Percentiles rank a stretch among this genome's conserved stretches.
Conservation (phyloP, 2,329 filamentous ascomycete genomes). For the Parascedosporium putredinis region DNA sequence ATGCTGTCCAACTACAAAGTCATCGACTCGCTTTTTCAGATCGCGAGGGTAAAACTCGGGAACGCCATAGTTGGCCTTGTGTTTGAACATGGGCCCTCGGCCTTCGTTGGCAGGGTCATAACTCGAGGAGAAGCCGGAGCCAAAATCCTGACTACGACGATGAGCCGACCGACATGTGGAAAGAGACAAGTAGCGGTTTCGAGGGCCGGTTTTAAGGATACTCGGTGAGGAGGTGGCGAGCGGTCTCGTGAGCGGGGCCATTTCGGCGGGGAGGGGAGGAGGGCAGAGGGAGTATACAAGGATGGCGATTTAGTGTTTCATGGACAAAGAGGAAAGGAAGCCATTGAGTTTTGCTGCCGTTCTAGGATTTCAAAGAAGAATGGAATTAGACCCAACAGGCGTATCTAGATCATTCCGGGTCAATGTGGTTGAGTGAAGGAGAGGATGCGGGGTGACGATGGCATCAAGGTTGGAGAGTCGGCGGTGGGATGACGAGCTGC, state of each 20-base stretch:
- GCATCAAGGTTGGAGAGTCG: slow-evolving; percentile 1
- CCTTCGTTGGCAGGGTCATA: slow-evolving; percentile 47
- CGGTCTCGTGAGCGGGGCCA: slow-evolving; percentile 8
- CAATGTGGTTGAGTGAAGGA: not conserved
- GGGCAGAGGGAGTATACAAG: not conserved
- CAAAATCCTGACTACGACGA: slow-evolving; percentile 39
- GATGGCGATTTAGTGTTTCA: not conserved
- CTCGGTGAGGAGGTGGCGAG: slow-evolving; percentile 3
- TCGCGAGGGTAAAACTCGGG: slow-evolving; percentile 54
- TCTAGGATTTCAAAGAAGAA: not conserved
- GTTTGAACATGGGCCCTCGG: slow-evolving; percentile 47
- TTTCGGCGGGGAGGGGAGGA: slow-evolving; percentile 1
- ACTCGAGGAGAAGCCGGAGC: slow-evolving; percentile 46
- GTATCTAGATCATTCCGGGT: not conserved
- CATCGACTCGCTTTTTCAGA: slow-evolving; percentile 84
- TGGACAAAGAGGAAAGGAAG: not conserved
- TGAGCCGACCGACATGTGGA: slow-evolving; percentile 12
- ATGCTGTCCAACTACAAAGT: slow-evolving; percentile 94
- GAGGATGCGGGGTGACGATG: not conserved
- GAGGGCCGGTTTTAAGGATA: slow-evolving; percentile 6
- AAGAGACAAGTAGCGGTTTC: slow-evolving; percentile 17
- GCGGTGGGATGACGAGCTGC: not conserved
- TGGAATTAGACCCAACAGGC: not conserved
- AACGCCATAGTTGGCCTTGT: slow-evolving; percentile 45
- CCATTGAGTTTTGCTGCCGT: not conserved